Conservation (phyloP, 306 rosid species). For the Quercus ilex region DNA sequence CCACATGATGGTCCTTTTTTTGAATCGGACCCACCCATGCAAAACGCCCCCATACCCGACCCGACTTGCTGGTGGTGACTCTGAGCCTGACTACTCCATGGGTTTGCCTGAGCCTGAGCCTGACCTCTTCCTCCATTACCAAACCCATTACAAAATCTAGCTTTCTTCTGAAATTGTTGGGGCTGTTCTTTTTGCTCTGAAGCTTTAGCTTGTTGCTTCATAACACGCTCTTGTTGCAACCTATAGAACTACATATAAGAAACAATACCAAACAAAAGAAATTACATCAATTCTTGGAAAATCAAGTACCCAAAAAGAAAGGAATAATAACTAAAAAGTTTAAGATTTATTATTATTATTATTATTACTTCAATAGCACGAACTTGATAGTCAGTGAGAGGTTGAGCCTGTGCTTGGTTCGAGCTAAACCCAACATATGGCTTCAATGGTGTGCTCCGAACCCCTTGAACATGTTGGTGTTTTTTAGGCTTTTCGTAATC, state of each 20-base stretch:
- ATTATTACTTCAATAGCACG: conserved; percentile 53
- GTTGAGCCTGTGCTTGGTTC: not conserved
- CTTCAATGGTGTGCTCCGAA: conserved; percentile 1
- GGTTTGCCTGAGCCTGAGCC: not conserved
- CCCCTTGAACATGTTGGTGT: not conserved
- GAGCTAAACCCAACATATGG: conserved; percentile 13
- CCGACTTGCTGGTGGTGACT: conserved; percentile 18
- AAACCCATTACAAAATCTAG: not conserved
- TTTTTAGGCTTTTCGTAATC: conserved; percentile 9
- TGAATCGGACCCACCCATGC: conserved; percentile 30
- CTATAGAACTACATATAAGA: conserved; percentile 11
- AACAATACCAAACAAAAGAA: not conserved
- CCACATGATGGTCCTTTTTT: conserved; percentile 19
- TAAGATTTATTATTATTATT: not conserved
- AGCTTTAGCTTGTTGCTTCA: conserved; percentile 14
- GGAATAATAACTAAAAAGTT: too few relatives aligned
- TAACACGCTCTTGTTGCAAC: conserved; percentile 29
- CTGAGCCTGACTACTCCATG: not conserved
- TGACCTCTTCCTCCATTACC: conserved; percentile 7
- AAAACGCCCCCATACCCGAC: conserved; percentile 38
- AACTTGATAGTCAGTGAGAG: conserved; percentile 36
- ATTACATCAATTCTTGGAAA: not conserved
- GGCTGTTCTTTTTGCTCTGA: not conserved
- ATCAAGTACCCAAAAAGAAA: not conserved
- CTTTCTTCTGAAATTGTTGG: conserved; percentile 25